A percentile compares a stretch with the other conserved stretches of the same genome.
phyloP scores from a whole-genome alignment of 768 basidiomycete genomes.

The Imleria badia region DNA sequence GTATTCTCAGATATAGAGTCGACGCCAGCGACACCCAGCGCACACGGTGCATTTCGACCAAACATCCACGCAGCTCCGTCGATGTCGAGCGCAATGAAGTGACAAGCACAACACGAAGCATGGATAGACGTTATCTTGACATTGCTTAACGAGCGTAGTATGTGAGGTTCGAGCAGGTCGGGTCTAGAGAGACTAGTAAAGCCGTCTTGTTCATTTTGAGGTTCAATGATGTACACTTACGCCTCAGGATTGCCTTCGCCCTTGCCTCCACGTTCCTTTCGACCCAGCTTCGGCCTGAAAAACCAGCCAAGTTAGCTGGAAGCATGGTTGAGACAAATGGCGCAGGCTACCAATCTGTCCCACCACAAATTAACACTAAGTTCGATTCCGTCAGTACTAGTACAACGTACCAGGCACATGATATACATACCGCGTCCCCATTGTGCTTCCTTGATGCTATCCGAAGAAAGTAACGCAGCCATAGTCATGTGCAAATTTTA shows the following conservation, averaged over 20 bases:
- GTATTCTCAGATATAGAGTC: slow-evolving; percentile 72
- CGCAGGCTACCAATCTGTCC: slow-evolving; percentile 71
- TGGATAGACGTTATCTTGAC: slow-evolving; percentile 72
- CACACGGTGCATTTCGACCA: slow-evolving; percentile 74
- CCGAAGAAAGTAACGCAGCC: slow-evolving; percentile 26
- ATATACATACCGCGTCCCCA: slow-evolving; percentile 43
- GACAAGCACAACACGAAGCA: slow-evolving; percentile 73
- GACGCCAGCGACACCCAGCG: slow-evolving; percentile 58
- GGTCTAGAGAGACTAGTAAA: slow-evolving; percentile 46
- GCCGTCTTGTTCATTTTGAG: slow-evolving; percentile 1
- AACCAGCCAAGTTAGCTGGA: slow-evolving; percentile 12
- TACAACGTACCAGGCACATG: slow-evolving; percentile 8
- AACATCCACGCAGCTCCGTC: slow-evolving; percentile 87
- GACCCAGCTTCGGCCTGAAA: slow-evolving; percentile 70
- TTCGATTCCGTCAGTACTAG: slow-evolving; percentile 16
- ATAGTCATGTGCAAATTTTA: slow-evolving; percentile 30
- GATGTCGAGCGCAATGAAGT: slow-evolving; percentile 70
- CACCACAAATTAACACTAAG: slow-evolving; percentile 80
- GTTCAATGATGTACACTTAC: slow-evolving; percentile 18
- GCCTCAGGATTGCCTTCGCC: slow-evolving; percentile 42
- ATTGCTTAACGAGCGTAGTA: slow-evolving; percentile 85
- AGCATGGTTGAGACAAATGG: background rate
- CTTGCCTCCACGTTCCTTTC: slow-evolving; percentile 62
- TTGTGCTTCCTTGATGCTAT: slow-evolving; percentile 32
- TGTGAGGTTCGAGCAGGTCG: slow-evolving; percentile 85